phyloP scores from a whole-genome alignment of 495 filamentous ascomycete genomes.

The Neurospora sp. region DNA sequence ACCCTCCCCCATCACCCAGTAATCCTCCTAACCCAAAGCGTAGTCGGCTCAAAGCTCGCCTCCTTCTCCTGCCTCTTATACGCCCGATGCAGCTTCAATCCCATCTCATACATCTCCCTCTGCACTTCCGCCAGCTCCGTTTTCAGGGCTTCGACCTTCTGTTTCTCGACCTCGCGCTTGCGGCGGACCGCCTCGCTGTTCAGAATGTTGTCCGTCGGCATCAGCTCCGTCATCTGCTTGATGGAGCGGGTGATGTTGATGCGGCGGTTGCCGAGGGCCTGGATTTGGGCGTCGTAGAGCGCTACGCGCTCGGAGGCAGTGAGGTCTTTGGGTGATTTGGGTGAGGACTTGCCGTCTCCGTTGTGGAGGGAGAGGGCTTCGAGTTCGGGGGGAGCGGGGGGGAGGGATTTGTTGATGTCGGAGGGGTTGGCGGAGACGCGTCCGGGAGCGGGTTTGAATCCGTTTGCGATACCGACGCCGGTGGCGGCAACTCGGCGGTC shows the following conservation, averaged over 20 bases:
- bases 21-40: constrained; percentile 72
- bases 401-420: constrained; percentile 45
- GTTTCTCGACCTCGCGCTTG: constrained; percentile 58
- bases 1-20: constrained; percentile 21
- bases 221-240: constrained; percentile 57
- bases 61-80: constrained; percentile 64
- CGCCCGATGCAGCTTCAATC: constrained; percentile 69
- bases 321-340: constrained; percentile 24
- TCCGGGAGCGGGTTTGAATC: not conserved
- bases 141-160: constrained; percentile 57
- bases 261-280: constrained; percentile 54
- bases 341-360: not conserved
- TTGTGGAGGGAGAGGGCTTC: not conserved
- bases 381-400: constrained; percentile 41
- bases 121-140: constrained; percentile 69
- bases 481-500: constrained; percentile 5
- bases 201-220: constrained; percentile 43
- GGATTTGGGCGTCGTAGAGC: constrained; percentile 54
- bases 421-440: constrained; percentile 16
- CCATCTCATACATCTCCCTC: constrained; percentile 76
- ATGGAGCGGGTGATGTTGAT: constrained; percentile 63
- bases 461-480: not conserved
- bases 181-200: constrained; percentile 32
- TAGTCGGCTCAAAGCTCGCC: constrained; percentile 53
- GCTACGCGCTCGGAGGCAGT: constrained; percentile 51